These are phyloP conservation scores for Sporisorium reilianum DNA, from an alignment of 1,284 basidiomycete genomes.

Conservation along the genomic window DNA sequence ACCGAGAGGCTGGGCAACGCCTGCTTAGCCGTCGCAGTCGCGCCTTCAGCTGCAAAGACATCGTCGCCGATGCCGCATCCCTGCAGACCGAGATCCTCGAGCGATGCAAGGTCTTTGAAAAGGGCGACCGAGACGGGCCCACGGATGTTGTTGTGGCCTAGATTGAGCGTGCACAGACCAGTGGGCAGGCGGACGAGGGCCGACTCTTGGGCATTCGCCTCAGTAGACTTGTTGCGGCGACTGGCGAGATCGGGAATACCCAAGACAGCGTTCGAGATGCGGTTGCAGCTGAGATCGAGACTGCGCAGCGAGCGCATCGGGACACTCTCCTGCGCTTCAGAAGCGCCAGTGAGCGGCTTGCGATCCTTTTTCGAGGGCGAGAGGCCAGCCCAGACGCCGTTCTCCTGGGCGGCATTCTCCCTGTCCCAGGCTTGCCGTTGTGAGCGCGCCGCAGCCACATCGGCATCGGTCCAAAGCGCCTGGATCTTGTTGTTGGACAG, in stretches of 20 bases:
- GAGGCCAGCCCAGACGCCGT: conserved; percentile 57
- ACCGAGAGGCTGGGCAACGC: conserved; percentile 34
- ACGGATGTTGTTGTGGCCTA: conserved; percentile 57
- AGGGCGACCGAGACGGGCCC: conserved; percentile 50
- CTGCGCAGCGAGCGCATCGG: conserved; percentile 48
- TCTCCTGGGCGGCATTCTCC: conserved; percentile 41
- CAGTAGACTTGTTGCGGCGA: conserved; percentile 23
- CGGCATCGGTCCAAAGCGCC: conserved; percentile 51
- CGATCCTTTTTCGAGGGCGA: conserved; percentile 47
- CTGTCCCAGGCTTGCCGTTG: conserved; percentile 48
- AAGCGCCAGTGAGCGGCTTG: conserved; percentile 10
- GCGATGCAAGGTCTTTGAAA: conserved; percentile 31
- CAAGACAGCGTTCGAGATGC: conserved; percentile 51
- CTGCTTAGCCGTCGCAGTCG: conserved; percentile 6
- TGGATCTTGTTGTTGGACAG: conserved; percentile 61
- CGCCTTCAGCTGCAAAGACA: conserved; percentile 39
- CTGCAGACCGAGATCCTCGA: conserved; percentile 54
- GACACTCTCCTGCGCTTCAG: background rate
- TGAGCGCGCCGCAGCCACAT: conserved; percentile 27
- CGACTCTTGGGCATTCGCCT: background rate
- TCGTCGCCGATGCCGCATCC: conserved; percentile 61
- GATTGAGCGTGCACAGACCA: conserved; percentile 45
- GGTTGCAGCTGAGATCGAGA: conserved; percentile 59
- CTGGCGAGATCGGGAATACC: conserved; percentile 35
- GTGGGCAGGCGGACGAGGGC: conserved; percentile 38